phyloP scores from a whole-genome alignment of 345 rosid species.

The Turritis glabra region DNA sequence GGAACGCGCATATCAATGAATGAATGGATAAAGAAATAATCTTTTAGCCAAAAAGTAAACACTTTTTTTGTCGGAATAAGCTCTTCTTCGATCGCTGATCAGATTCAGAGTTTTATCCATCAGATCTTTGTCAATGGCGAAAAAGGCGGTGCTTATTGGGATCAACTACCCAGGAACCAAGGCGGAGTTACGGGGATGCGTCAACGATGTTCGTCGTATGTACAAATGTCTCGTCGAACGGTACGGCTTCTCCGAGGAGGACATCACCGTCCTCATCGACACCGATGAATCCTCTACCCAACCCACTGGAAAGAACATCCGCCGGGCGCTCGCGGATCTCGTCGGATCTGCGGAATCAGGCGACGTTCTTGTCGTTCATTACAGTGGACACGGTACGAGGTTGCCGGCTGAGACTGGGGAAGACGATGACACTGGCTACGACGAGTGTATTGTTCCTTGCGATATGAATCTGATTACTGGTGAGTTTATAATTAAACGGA shows the following conservation, averaged over 20 bases:
- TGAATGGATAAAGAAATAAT: constrained; percentile 5
- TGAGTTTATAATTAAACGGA: constrained; percentile 3
- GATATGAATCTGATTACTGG: constrained; percentile 98
- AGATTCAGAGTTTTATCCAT: constrained; percentile 15
- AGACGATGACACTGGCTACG: constrained; percentile 91
- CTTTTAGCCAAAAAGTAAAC: background rate
- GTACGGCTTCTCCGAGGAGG: constrained; percentile 64
- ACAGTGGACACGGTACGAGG: constrained; percentile 98
- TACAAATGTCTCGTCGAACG: constrained; percentile 63
- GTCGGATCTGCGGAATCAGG: constrained; percentile 56
- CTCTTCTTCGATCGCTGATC: constrained; percentile 1
- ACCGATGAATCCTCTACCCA: constrained; percentile 58
- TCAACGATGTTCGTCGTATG: constrained; percentile 86
- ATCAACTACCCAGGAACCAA: constrained; percentile 85
- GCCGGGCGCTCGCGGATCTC: constrained; percentile 61
- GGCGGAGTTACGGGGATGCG: constrained; percentile 84
- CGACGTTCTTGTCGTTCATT: constrained; percentile 78
- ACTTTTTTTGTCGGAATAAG: constrained; percentile 22
- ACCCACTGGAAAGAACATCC: constrained; percentile 88
- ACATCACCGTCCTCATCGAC: constrained; percentile 77
- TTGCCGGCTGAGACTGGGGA: constrained; percentile 98
- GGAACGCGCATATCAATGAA: constrained; percentile 14
- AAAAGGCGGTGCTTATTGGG: constrained; percentile 82
- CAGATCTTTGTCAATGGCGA: constrained; percentile 49
- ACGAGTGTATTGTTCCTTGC: constrained; percentile 92